A percentile compares a stretch with the other conserved stretches of the same genome.
phyloP scores from a whole-genome alignment of 139 green algal species.

The Chlorella sp. region DNA sequence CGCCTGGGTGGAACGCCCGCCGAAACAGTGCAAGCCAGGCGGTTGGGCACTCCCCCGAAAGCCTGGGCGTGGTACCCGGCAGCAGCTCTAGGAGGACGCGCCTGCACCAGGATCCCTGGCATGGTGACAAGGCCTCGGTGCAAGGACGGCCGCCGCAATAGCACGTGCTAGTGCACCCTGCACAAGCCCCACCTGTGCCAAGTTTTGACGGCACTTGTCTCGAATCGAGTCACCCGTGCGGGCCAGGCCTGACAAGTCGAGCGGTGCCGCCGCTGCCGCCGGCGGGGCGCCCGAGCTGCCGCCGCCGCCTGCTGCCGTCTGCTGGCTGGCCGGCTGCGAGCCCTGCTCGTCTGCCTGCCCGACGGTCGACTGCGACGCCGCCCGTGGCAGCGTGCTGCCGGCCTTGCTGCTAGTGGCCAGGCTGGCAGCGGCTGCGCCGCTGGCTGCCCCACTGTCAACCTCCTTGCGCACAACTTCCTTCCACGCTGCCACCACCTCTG shows the following conservation, averaged over 20 bases:
- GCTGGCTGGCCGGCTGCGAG: slow-evolving; percentile 8
- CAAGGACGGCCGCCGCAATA: too few relatives aligned
- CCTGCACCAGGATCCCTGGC: too few relatives aligned
- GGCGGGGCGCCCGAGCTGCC: not conserved
- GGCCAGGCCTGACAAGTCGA: not conserved
- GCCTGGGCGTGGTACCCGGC: too few relatives aligned
- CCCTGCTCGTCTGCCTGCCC: not conserved
- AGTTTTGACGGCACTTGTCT: slow-evolving; percentile 64
- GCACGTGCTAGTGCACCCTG: too few relatives aligned
- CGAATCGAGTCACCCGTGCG: slow-evolving; percentile 56
- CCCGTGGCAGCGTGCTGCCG: not conserved
- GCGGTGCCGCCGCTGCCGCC: not conserved
- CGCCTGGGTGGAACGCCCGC: too few relatives aligned
- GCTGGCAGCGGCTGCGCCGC: not conserved
- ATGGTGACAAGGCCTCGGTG: too few relatives aligned
- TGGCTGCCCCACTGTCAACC: not conserved
- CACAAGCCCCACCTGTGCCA: slow-evolving; percentile 30
- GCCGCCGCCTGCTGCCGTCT: not conserved
- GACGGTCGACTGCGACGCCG: not conserved
- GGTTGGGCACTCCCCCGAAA: too few relatives aligned
- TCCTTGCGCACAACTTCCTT: slow-evolving; percentile 58
- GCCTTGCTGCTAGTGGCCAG: not conserved
- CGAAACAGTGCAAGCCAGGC: too few relatives aligned
- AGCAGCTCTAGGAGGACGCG: too few relatives aligned
- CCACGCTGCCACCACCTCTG: slow-evolving; percentile 70